A percentile compares a stretch with the other conserved stretches of the same genome.
Evolutionary conservation across 2,329 filamentous ascomycete genomes (phyloP).

Genomic region (Trichothecium roseum): DNA sequence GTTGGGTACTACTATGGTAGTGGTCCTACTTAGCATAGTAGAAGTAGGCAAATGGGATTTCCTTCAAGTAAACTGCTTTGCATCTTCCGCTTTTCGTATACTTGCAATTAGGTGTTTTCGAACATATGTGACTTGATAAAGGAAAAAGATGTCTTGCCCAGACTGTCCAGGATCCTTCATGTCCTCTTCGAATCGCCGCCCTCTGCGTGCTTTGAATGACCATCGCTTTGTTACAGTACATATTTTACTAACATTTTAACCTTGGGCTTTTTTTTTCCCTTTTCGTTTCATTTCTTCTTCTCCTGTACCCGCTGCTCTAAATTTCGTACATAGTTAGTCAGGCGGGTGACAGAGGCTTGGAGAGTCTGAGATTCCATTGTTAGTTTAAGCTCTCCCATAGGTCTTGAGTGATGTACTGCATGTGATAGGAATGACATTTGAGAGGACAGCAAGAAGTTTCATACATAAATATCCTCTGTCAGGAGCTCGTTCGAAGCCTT

Average conservation of each 20-base stretch:
- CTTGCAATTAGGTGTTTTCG: too few relatives aligned
- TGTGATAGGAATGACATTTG: background rate
- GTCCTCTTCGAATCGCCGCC: too few relatives aligned
- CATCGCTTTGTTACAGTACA: background rate
- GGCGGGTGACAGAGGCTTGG: conserved; percentile 75
- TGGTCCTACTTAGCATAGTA: conserved; percentile 6
- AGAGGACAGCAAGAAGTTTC: conserved; percentile 17
- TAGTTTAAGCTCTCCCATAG: background rate
- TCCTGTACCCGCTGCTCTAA: conserved; percentile 73
- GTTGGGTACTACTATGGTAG: too few relatives aligned
- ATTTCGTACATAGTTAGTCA: conserved; percentile 72
- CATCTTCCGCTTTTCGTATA: conserved; percentile 15
- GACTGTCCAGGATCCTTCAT: too few relatives aligned
- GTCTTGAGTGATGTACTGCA: background rate
- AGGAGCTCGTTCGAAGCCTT: conserved; percentile 86
- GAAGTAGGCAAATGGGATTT: too few relatives aligned
- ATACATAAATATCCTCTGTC: conserved; percentile 91
- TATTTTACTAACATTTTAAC: background rate
- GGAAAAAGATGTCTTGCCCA: too few relatives aligned
- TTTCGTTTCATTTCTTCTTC: conserved; percentile 50
- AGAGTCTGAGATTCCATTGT: conserved; percentile 52
- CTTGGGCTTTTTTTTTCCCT: conserved; percentile 1
- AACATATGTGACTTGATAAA: too few relatives aligned
- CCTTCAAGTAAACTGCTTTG: conserved; percentile 3
- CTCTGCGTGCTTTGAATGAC: too few relatives aligned